Base-by-base conservation (phyloP, 2,329 filamentous ascomycete species). In the Meredithiella fracta region DNA sequence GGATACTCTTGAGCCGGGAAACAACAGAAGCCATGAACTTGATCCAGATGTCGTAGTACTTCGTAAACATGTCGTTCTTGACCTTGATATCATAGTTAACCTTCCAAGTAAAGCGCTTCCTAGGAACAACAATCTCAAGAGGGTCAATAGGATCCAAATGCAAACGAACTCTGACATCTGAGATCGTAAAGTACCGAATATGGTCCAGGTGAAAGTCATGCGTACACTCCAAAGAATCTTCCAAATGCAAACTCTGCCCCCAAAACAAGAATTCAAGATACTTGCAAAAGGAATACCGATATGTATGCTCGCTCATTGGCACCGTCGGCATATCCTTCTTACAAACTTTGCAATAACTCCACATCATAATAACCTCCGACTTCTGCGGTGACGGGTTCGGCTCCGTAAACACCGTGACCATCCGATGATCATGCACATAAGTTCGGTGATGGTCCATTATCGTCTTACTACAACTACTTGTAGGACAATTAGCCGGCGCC, bases 211-310 rank as follows among this genome's bases (percentile, higher is more conserved):
- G 89, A 58, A 96, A 82, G 65, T 98, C 91, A 65, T 98, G 92
- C 15, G 86, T 79, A 65, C 94, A 98, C 54, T 67, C 72, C 38
- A 86, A 73, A 26, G 82, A 80, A 49, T 83, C 81, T 61, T 78
- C 82, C 62, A 83, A 80, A 65, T 82, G 85, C 51, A 97, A 71
- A 38, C 87, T 85, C 44, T 80, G 85, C 64, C 90, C 91, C 90
- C 91, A 98, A 67, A 97, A 97, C 1, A 90, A 89, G 17, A 98
- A 73, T 68, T 98, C 92, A n/a, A 98, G 74, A 64, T 97, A 98
- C 68, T 98, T 98, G 9, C 88, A 92, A 64, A 98, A 94, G 0
- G 92, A 98, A 67, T 98, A 98, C 66, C 94, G 96, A 86, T 89
- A 98, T 0, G 90, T 94, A 63, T 82, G 89, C 57, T 89, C 82